A percentile compares a stretch with the other conserved stretches of the same genome.
Evolutionary conservation across 345 rosid species (phyloP).

Genomic region (Balakata baccata): DNA sequence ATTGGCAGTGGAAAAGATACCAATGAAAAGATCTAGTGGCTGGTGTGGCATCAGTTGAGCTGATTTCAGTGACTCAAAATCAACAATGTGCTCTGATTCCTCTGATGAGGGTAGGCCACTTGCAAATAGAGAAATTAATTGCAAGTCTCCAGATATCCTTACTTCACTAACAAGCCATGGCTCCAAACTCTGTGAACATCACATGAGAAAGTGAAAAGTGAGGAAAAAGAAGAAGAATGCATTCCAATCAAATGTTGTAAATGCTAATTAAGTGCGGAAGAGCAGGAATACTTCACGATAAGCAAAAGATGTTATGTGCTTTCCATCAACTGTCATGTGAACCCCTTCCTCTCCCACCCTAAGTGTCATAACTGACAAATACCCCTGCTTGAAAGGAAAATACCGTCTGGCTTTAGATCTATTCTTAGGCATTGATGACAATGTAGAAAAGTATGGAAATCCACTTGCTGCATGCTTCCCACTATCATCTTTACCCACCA

Average conservation of each 20-base stretch:
- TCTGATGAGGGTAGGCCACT: conserved; percentile 90
- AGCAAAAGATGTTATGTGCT: conserved; percentile 87
- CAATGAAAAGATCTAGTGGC: conserved; percentile 70
- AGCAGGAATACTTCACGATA: conserved; percentile 65
- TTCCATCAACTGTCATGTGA: conserved; percentile 95
- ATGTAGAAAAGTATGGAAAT: background rate
- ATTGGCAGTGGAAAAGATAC: conserved; percentile 87
- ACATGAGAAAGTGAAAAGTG: conserved; percentile 1
- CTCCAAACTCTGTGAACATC: conserved; percentile 60
- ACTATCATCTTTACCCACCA: conserved; percentile 61
- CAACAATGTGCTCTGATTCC: conserved; percentile 61
- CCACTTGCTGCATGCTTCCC: background rate
- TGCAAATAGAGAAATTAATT: conserved; percentile 43
- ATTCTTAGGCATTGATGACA: conserved; percentile 2
- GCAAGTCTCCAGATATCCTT: conserved; percentile 72
- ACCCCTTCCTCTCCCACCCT: conserved; percentile 89
- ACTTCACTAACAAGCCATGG: conserved; percentile 95
- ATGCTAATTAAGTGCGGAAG: conserved; percentile 6
- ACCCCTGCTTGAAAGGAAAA: conserved; percentile 85
- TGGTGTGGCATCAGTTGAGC: conserved; percentile 47
- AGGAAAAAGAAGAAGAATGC: conserved; percentile 17
- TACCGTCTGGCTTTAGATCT: conserved; percentile 39
- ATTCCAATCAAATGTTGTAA: background rate
- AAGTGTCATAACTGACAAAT: conserved; percentile 77
- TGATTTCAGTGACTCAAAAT: conserved; percentile 63